Base-by-base conservation (phyloP, 2,329 filamentous ascomycete species). In the Juglanconis oblonga region DNA sequence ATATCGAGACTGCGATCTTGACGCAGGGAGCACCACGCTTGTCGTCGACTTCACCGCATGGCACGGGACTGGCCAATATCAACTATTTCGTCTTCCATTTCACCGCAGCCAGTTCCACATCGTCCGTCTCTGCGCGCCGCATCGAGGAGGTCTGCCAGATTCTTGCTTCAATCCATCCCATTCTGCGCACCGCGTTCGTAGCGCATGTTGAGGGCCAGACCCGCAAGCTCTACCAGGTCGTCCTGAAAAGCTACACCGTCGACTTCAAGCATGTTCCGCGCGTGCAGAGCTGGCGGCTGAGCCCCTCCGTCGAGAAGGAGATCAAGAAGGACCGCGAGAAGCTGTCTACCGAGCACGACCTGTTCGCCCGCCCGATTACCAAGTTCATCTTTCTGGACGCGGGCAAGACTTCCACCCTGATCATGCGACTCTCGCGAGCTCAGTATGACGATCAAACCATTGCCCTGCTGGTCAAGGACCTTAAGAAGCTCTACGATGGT, bases 141-240 rank as follows among this genome's bases (percentile, higher is more conserved):
- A 63, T 83, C 1, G 76, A 82, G 60, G 72, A 74, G 1, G 79
- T 80, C 0, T 83, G 80, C 64, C 71, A 73, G 29, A 73, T 74
- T 11, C 71, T 84, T 8, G 71, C 72, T 0, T 69, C 70, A 38
- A 72, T 79, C 40, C 81, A 84, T 47, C 77, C 80, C 0, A 80
- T 83, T 33, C 73, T 87, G 7, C 79, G 83, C 29, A 85, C 84
- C 0, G 77, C 79, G 0, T 86, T 86, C 57, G 73, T 81, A 2
- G 69, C 74, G 0, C 75, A 81, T 51, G 61, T 63, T 3, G 61
- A 63, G 13, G 61, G 61, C 1, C 61, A 63, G 54, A 74, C 76
- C 10, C 74, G 79, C 6, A 73, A 72, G 2, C 71, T 83, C 0
- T 82, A 79, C 64, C 81, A 84, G 66, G 78, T 79, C 0, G 75